Percentiles rank a stretch among this genome's conserved stretches.
These are phyloP conservation scores for Echria macrotheca DNA, from an alignment of 495 filamentous ascomycete genomes.

Conservation along the genomic window DNA sequence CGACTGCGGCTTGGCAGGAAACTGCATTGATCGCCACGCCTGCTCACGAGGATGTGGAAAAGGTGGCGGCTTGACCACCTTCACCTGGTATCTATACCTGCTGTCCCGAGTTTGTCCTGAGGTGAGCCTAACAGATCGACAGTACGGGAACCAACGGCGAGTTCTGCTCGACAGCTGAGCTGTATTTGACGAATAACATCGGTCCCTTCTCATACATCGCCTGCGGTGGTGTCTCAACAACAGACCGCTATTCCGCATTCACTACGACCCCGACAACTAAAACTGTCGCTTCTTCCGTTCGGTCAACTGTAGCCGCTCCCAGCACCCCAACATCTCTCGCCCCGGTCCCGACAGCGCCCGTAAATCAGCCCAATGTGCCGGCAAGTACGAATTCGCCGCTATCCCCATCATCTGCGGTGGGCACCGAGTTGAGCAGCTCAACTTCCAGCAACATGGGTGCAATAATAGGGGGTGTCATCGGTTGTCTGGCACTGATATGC, in stretches of 20 bases:
- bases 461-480: constrained; percentile 10
- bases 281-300: not conserved
- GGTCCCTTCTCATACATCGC: constrained; percentile 17
- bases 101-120: too few species aligned
- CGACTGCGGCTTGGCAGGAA: constrained; percentile 20
- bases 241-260: constrained; percentile 10
- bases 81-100: constrained; percentile 18
- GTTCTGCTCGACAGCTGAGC: constrained; percentile 20
- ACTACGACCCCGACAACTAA: not conserved
- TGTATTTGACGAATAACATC: constrained; percentile 14
- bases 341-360: too few species aligned
- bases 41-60: constrained; percentile 14
- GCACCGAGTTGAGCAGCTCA: not conserved
- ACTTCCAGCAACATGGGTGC: constrained; percentile 6
- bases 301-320: too few species aligned
- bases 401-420: not conserved
- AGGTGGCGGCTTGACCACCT: constrained; percentile 11
- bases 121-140: not conserved
- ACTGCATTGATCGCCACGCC: constrained; percentile 16
- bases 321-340: too few species aligned
- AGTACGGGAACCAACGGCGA: constrained; percentile 10
- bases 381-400: not conserved
- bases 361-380: too few species aligned
- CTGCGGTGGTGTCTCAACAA: constrained; percentile 10
- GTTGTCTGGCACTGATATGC: constrained; percentile 3